Conservation (phyloP, 306 rosid species). For the Cajanus cajan region DNA sequence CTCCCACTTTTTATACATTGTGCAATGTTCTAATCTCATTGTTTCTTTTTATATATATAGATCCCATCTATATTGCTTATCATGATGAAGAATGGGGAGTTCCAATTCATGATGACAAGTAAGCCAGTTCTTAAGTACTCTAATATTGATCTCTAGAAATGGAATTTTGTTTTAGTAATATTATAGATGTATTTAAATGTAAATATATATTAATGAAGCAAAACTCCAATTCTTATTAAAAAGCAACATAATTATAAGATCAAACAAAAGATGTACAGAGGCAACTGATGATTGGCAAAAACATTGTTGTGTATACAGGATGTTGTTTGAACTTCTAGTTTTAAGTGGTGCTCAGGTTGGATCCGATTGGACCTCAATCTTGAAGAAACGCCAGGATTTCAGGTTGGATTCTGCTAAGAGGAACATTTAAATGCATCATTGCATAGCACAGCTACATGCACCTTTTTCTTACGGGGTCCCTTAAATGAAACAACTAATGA, state of each 20-base stretch:
- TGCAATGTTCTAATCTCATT: slow-evolving; percentile 21
- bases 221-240: too few relatives aligned
- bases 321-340: slow-evolving; percentile 87
- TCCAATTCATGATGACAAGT: slow-evolving; percentile 95
- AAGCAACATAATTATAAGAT: too few relatives aligned
- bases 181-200: too few relatives aligned
- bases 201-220: too few relatives aligned
- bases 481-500: slow-evolving; percentile 12
- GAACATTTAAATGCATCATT: not conserved
- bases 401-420: slow-evolving; percentile 41
- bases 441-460: not conserved
- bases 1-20: not conserved
- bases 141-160: too few relatives aligned
- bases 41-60: slow-evolving; percentile 39
- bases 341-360: slow-evolving; percentile 96
- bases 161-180: too few relatives aligned
- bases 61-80: slow-evolving; percentile 89
- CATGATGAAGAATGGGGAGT: slow-evolving; percentile 99
- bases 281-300: slow-evolving; percentile 17
- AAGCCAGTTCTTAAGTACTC: too few relatives aligned
- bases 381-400: slow-evolving; percentile 85
- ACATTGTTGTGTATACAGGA: slow-evolving; percentile 39
- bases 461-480: not conserved
- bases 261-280: not conserved
- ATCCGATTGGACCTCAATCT: slow-evolving; percentile 92